Base-by-base conservation (phyloP, 352 stramenopile genomes). In the Pythium chondricola region DNA sequence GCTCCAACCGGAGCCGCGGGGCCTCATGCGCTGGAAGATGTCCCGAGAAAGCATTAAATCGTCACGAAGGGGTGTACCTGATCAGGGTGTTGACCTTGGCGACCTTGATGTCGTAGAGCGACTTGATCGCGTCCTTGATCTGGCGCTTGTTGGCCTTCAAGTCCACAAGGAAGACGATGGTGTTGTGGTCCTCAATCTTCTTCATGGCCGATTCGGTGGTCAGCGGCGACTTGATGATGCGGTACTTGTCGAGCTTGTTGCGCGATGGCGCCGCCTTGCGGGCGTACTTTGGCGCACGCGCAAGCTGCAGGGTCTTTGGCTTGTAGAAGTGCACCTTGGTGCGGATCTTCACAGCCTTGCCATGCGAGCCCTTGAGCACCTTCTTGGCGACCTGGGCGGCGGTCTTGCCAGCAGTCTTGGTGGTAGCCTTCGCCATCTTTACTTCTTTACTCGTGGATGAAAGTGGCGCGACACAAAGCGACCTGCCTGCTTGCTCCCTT, bases 121-220 rank as follows among this genome's bases (percentile, higher is more conserved):
- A 88, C 83, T 98, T 97, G 38, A 99, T 95, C 48, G 97, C 96
- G 55, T 97, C 82, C 90, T 99, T 99, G 85, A 99, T 99, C 88
- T 99, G 97, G 59, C 95, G 91, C 93, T 99, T 99, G 91, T 99
- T 99, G 62, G 97, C 84, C 61, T 96, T 92, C 47, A 99, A 85
- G 69, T 99, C 97, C 42, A 99, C 97, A 65, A 99, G 97, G 85
- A 99, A 99, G 58, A 99, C 97, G 64, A 99, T 90, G 63, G 97
- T 99, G 90, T 99, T 99, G 89, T 98, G 97, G 79, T 99, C 96
- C 68, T 99, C 97, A 61, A 99, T 99, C 77, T 99, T 98, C 84
- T 99, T 99, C 97, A 99, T 99, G 52, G 97, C 97, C 65, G 95
- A 98, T 77, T 99, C 96, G 30, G 97, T 99, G 47, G 97, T 99